These are phyloP conservation scores for Crithidia expoeki DNA, from an alignment of 208 protist genomes.

Conservation along the genomic window DNA sequence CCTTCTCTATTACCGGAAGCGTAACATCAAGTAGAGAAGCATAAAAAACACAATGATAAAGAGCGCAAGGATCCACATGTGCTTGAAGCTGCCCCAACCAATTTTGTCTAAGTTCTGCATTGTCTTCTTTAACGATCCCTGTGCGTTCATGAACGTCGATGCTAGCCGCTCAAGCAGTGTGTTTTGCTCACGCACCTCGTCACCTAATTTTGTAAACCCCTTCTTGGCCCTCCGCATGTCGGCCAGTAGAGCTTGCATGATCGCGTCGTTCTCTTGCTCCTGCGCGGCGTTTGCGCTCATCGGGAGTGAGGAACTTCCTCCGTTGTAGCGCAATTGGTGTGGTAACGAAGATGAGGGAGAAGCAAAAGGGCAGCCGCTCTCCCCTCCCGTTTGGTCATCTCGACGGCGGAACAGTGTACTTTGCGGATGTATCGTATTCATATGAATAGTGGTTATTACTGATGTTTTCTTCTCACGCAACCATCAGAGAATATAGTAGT, in stretches of 20 bases:
- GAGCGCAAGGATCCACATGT: constrained; percentile 87
- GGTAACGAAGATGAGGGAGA: constrained; percentile 8
- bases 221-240: constrained; percentile 62
- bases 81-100: constrained; percentile 44
- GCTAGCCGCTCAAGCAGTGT: constrained; percentile 61
- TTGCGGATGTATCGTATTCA: constrained; percentile 52
- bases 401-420: constrained; percentile 72
- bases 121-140: constrained; percentile 46
- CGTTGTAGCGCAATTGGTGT: not conserved
- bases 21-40: constrained; percentile 79
- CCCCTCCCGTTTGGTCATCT: constrained; percentile 1
- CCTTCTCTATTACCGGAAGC: constrained; percentile 39
- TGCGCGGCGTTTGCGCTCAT: constrained; percentile 20
- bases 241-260: constrained; percentile 66
- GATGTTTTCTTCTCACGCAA: not conserved
- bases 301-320: not conserved
- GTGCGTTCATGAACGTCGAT: constrained; percentile 39
- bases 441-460: not conserved
- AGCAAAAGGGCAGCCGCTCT: not conserved
- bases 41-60: constrained; percentile 81
- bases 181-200: constrained; percentile 77
- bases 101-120: constrained; percentile 60
- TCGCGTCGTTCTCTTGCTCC: constrained; percentile 76
- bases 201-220: constrained; percentile 56
- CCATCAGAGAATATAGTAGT: too few species aligned